These are phyloP conservation scores for Zoysia matrella DNA, from an alignment of 202 grass and related monocot genomes.

Conservation along the genomic window DNA sequence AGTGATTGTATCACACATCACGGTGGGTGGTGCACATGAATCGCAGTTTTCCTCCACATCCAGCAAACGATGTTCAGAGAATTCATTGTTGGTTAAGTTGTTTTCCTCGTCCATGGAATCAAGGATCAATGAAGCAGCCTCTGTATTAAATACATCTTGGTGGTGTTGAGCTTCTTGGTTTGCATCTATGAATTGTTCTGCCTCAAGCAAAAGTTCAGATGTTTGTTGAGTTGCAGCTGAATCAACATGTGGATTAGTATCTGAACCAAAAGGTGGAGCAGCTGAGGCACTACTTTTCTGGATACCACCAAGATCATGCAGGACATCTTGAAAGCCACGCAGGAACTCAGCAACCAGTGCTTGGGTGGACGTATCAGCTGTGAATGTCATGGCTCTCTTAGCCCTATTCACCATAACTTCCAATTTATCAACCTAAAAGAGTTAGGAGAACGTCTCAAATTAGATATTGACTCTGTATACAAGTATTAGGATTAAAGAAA, in stretches of 20 bases:
- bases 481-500: not conserved
- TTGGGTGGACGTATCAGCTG: constrained; percentile 45
- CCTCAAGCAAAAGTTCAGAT: too few species aligned
- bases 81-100: constrained; percentile 14
- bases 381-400: constrained; percentile 38
- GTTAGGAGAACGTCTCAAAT: constrained; percentile 9
- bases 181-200: too few species aligned
- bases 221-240: not conserved
- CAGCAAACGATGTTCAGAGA: constrained; percentile 22
- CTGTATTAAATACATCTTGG: constrained; percentile 42
- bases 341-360: constrained; percentile 33
- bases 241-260: constrained; percentile 32
- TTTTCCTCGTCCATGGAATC: not conserved
- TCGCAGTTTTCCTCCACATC: constrained; percentile 32
- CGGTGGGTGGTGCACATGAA: not conserved
- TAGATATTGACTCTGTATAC: constrained; percentile 9
- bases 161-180: constrained; percentile 16
- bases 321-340: too few species aligned
- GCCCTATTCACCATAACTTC: constrained; percentile 52
- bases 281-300: constrained; percentile 21
- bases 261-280: constrained; percentile 7
- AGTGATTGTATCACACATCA: too few species aligned
- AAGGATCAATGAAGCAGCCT: constrained; percentile 35
- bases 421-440: constrained; percentile 30
- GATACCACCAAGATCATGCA: too few species aligned